phyloP scores from a whole-genome alignment of 129 eudicot species.

The Flaveria trinervia region DNA sequence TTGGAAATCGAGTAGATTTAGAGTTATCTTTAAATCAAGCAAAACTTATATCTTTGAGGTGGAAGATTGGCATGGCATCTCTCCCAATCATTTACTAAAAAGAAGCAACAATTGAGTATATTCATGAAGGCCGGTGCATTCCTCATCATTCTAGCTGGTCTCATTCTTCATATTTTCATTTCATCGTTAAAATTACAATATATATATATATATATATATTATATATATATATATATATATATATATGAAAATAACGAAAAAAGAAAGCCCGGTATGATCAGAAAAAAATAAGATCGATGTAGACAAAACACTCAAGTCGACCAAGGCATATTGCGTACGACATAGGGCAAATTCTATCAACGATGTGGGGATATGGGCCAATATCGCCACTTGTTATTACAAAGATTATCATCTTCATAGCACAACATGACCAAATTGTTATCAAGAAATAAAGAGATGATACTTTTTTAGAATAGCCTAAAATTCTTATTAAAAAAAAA shows the following conservation, averaged over 20 bases:
- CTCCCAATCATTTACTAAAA: not conserved
- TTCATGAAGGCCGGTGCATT: constrained; percentile 24
- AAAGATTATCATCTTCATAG: constrained; percentile 16
- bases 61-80: constrained; percentile 19
- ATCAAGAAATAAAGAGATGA: not conserved
- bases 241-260: not conserved
- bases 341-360: not conserved
- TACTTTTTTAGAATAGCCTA: not conserved
- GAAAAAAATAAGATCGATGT: not conserved
- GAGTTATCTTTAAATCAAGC: not conserved
- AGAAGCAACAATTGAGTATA: constrained; percentile 25
- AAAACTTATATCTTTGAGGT: not conserved
- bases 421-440: not conserved
- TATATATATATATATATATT: no score
- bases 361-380: constrained; percentile 20
- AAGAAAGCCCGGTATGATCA: not conserved
- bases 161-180: not conserved
- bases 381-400: constrained; percentile 24
- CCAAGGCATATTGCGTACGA: constrained; percentile 10
- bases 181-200: no score
- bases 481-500: not conserved
- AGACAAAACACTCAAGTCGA: not conserved
- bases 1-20: not conserved
- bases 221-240: no score
- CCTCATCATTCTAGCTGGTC: constrained; percentile 11